These are phyloP conservation scores for Leptographium flavum DNA, from an alignment of 2,329 filamentous ascomycete genomes.

Conservation along the genomic window DNA sequence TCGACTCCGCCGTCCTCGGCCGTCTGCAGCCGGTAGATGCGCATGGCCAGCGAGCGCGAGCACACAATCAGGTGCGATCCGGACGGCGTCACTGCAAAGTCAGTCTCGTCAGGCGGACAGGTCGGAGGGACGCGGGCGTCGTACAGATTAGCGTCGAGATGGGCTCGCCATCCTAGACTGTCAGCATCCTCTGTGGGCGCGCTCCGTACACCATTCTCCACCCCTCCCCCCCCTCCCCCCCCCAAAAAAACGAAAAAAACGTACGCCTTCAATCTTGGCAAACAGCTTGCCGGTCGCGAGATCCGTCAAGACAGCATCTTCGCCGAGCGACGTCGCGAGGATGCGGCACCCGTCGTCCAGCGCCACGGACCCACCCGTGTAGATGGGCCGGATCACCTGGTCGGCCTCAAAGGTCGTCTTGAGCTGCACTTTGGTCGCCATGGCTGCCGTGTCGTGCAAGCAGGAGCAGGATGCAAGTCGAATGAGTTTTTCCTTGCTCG, in stretches of 20 bases:
- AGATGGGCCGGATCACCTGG: conserved; percentile 80
- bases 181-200: conserved; percentile 14
- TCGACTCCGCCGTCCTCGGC: conserved; percentile 38
- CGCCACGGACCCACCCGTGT: conserved; percentile 77
- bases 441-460: conserved; percentile 16
- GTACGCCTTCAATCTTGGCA: conserved; percentile 73
- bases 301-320: conserved; percentile 81
- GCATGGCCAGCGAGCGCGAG: conserved; percentile 92
- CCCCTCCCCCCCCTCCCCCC: neutral
- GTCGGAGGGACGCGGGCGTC: neutral
- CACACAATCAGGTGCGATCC: conserved; percentile 80
- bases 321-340: conserved; percentile 77
- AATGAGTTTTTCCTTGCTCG: conserved; percentile 8
- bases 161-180: conserved; percentile 56
- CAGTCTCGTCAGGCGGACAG: neutral
- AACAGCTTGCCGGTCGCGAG: conserved; percentile 70
- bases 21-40: conserved; percentile 62
- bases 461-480: neutral
- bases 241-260: too few relatives aligned
- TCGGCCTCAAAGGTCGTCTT: conserved; percentile 85
- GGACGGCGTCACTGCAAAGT: conserved; percentile 59
- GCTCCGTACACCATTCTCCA: neutral
- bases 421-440: conserved; percentile 48
- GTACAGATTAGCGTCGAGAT: conserved; percentile 52
- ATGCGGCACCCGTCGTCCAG: conserved; percentile 70